Conservation (phyloP, 2,329 filamentous ascomycete species). For the Akanthomyces muscarius region DNA sequence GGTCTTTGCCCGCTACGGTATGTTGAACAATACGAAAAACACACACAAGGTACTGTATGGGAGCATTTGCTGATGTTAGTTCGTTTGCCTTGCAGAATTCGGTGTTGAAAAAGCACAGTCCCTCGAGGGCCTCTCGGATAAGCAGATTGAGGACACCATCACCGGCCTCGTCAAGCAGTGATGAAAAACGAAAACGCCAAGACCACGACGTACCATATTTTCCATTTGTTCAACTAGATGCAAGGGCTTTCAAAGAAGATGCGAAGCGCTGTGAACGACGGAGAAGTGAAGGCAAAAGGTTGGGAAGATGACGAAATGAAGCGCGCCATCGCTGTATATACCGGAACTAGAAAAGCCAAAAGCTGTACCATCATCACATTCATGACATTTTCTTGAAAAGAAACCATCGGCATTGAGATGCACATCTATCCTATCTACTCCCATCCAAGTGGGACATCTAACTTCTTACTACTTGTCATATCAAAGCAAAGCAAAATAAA, state of each 20-base stretch:
- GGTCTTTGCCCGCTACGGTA: constrained; percentile 91
- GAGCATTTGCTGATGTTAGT: neutral
- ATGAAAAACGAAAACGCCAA: neutral
- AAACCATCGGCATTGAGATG: neutral
- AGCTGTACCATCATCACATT: constrained; percentile 18
- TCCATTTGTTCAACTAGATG: neutral
- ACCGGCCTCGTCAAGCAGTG: constrained; percentile 47
- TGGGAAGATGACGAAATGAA: neutral
- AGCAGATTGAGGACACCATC: constrained; percentile 58
- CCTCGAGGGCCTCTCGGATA: constrained; percentile 56
- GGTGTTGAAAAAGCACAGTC: constrained; percentile 55
- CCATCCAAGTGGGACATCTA: neutral
- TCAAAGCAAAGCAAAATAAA: neutral
- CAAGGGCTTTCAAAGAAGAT: neutral
- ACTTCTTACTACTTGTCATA: neutral
- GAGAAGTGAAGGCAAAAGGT: neutral
- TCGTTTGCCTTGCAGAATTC: constrained; percentile 38
- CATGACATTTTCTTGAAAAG: neutral
- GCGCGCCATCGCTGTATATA: constrained; percentile 15
- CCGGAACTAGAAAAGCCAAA: constrained; percentile 13
- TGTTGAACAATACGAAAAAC: constrained; percentile 7
- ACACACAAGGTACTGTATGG: neutral
- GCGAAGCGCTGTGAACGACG: neutral
- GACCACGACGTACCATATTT: no score
- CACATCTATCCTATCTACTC: neutral